Percentiles rank a stretch among this genome's conserved stretches.
phyloP scores from a whole-genome alignment of 257 asterid species.

The Solanum appendiculatum region DNA sequence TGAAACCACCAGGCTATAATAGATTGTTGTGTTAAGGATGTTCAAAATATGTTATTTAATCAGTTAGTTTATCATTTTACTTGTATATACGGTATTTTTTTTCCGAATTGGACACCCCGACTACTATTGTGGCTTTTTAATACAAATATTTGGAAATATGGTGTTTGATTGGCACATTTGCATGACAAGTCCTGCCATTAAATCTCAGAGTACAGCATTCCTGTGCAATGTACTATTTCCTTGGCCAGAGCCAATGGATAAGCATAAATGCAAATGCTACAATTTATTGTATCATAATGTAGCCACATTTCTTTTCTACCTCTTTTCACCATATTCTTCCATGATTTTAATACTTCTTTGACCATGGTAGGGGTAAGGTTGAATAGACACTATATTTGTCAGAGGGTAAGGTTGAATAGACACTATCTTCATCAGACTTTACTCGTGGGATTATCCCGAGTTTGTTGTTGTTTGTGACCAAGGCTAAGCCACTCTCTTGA shows the following conservation, averaged over 20 bases:
- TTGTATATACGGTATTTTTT: too few species aligned
- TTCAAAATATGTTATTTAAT: too few species aligned
- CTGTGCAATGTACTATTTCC: neutral
- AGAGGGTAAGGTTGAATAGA: too few species aligned
- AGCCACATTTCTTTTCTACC: neutral
- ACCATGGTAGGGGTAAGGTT: neutral
- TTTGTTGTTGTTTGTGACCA: too few species aligned
- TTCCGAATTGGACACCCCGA: too few species aligned
- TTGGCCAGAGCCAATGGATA: neutral
- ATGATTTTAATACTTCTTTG: neutral
- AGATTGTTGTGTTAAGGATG: too few species aligned
- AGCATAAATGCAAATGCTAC: neutral
- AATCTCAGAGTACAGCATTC: neutral
- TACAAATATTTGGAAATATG: neutral
- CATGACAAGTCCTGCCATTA: neutral
- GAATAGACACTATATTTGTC: neutral
- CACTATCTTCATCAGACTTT: neutral
- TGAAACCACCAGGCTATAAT: too few species aligned
- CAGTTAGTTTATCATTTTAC: too few species aligned
- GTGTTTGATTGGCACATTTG: neutral
- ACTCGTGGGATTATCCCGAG: fast-evolving
- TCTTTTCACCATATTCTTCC: neutral
- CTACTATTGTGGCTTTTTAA: too few species aligned
- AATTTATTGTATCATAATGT: neutral
- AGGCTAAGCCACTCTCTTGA: neutral